Conservation (phyloP, 208 protist genomes). For the Balamuthia mandrillaris region DNA sequence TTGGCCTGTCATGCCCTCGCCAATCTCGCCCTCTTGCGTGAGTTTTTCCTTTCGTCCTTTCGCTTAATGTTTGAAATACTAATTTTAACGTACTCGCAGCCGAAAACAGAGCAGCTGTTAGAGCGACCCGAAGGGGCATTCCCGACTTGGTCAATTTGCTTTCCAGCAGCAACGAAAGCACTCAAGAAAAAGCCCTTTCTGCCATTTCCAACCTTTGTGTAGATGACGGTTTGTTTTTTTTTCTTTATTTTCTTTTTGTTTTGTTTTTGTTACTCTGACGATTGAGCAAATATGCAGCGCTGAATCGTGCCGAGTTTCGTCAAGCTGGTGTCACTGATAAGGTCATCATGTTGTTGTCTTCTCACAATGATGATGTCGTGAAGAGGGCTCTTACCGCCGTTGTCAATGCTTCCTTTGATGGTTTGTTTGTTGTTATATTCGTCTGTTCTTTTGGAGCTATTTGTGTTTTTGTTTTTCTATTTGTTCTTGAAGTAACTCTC, state of each 20-base stretch:
- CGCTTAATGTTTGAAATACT: neutral
- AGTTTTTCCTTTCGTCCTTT: neutral
- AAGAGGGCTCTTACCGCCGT: conserved; percentile 19
- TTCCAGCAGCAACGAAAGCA: neutral
- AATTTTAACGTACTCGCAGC: neutral
- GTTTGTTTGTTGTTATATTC: neutral
- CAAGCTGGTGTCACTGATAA: neutral
- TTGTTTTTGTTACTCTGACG: too few species aligned
- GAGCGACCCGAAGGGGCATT: neutral
- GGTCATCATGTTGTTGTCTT: neutral
- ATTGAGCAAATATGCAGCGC: too few species aligned
- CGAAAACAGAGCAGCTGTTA: conserved; percentile 22
- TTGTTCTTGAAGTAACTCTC: too few species aligned
- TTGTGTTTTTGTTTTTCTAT: too few species aligned
- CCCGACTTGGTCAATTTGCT: neutral
- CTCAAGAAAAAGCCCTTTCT: neutral
- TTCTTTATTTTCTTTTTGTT: neutral
- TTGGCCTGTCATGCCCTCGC: conserved; percentile 10
- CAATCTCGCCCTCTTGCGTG: conserved; percentile 2
- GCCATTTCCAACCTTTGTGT: conserved; percentile 33
- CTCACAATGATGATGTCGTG: conserved; percentile 14
- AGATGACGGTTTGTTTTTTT: neutral
- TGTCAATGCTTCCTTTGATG: conserved; percentile 33
- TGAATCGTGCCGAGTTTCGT: neutral
- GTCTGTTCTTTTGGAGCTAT: neutral